phyloP scores from a whole-genome alignment of 495 filamentous ascomycete genomes.

The Recurvomyces mirabilis region DNA sequence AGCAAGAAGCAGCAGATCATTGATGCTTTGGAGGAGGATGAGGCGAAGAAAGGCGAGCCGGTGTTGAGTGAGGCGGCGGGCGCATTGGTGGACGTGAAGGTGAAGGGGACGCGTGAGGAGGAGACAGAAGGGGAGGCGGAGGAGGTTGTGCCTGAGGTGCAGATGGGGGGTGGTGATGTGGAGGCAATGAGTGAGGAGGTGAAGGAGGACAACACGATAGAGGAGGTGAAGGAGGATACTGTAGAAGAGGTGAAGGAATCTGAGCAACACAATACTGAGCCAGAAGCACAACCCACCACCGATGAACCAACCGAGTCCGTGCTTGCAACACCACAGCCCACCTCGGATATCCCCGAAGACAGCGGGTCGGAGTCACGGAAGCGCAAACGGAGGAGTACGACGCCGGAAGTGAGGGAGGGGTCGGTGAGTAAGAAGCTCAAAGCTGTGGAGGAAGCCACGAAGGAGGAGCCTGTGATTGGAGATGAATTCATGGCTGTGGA shows the following conservation, averaged over 20 bases:
- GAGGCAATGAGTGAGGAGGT: slow-evolving; percentile 4
- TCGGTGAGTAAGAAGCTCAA: slow-evolving; percentile 28
- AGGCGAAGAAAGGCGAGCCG: slow-evolving; percentile 13
- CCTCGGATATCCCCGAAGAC: no score
- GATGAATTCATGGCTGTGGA: slow-evolving; percentile 20
- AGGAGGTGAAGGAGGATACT: not conserved
- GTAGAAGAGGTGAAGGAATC: not conserved
- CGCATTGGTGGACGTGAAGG: no score
- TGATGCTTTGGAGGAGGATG: slow-evolving; percentile 27
- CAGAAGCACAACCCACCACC: not conserved
- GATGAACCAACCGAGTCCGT: not conserved
- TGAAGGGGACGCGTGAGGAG: slow-evolving; percentile 2
- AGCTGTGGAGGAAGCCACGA: slow-evolving; percentile 3
- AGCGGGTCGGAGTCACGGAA: slow-evolving; percentile 28
- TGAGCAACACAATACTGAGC: not conserved
- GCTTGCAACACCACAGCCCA: no score
- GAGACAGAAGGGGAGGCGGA: slow-evolving; percentile 3
- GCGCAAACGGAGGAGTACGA: slow-evolving; percentile 30
- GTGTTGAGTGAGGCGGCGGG: slow-evolving; percentile 2
- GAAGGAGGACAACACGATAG: not conserved
- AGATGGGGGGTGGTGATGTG: not conserved
- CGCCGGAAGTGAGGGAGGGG: slow-evolving; percentile 19
- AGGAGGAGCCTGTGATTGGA: no score
- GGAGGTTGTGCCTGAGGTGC: not conserved
- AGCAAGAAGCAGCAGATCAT: slow-evolving; percentile 31